Conservation (phyloP, 2,329 filamentous ascomycete genomes). For the Xylariaceae sp. region DNA sequence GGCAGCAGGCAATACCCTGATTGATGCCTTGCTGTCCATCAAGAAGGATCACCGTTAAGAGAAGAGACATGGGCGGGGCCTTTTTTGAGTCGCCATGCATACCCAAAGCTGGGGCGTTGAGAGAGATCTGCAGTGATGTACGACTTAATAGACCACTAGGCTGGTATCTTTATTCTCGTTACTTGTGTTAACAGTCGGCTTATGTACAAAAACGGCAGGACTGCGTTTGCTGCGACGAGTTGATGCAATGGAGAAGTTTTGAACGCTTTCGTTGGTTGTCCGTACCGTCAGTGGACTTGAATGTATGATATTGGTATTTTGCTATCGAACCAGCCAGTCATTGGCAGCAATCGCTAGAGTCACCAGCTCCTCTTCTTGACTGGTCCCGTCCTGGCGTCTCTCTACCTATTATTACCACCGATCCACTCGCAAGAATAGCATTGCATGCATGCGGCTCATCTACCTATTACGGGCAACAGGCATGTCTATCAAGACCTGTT, state of each 20-base stretch:
- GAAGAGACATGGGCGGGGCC: not conserved
- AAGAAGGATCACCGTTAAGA: conserved; percentile 7
- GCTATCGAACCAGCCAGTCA: no score
- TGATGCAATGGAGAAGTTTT: conserved; percentile 1
- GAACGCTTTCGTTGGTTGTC: not conserved
- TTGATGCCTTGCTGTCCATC: conserved; percentile 15
- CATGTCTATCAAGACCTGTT: no score
- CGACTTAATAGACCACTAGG: conserved; percentile 18
- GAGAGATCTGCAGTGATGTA: conserved; percentile 12
- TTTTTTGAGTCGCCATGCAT: conserved; percentile 5
- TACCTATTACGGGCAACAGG: no score
- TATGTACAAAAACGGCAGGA: conserved; percentile 3
- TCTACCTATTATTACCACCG: no score
- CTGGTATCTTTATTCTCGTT: conserved; percentile 9
- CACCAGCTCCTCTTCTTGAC: no score
- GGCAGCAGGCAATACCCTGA: conserved; percentile 26
- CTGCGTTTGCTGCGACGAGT: not conserved
- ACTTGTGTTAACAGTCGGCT: conserved; percentile 7
- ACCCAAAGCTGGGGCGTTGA: conserved; percentile 5
- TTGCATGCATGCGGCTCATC: no score
- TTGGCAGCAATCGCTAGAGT: no score
- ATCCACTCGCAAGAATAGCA: no score
- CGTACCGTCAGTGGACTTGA: not conserved
- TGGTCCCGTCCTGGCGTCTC: no score
- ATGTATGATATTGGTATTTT: not conserved